Evolutionary conservation across 768 basidiomycete species (phyloP), one percentile per base, ranked within the genome.

Genomic region (Cystofilobasidium ferigula): DNA sequence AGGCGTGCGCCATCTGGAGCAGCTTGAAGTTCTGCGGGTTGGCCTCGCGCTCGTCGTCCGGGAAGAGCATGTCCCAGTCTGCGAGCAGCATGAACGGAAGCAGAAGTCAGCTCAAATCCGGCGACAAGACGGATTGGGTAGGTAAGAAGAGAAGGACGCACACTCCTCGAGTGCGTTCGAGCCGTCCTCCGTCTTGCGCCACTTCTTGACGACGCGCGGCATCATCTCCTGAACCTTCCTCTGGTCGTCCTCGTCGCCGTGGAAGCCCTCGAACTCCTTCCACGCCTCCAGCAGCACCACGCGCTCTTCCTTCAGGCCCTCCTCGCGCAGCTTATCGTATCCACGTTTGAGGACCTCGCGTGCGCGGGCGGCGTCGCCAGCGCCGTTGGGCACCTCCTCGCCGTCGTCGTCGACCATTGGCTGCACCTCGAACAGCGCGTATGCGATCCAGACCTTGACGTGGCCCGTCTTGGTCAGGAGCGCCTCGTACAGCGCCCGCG

Each of bases 391-490:
- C 73, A 83, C 82, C 62, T 76, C 74, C 59, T 78, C 77, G 26
- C 73, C 59, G 9, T 71, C 63, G 63, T 70, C 51, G 88, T 86
- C 71, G 61, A 57, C 65, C 7, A 84, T 61, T 26, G 65, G 48
- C 34, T 68, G 67, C 32, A 68, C 86, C 76, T 98, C 94, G 71
- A 97, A 95, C 71, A 87, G 81, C 0, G 94, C 94, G 75, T 86
- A 98, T 61, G 91, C 85, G 63, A 95, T 89, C 91, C 92, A 98
- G 24, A 94, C 91, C 77, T 97, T 97, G 77, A 91, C 87, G 74
- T 98, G 93, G 4, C 89, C 89, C 69, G 90, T 94, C 57, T 87
- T 79, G 36, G 82, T 78, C 57, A 95, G 80, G 24, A 97, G 81
- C 24, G 92, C 83, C 77, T 97, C 93, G 74, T 95, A 97, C 45